Conservation (phyloP, 2,329 filamentous ascomycete species). For the Fusarium sp. region DNA sequence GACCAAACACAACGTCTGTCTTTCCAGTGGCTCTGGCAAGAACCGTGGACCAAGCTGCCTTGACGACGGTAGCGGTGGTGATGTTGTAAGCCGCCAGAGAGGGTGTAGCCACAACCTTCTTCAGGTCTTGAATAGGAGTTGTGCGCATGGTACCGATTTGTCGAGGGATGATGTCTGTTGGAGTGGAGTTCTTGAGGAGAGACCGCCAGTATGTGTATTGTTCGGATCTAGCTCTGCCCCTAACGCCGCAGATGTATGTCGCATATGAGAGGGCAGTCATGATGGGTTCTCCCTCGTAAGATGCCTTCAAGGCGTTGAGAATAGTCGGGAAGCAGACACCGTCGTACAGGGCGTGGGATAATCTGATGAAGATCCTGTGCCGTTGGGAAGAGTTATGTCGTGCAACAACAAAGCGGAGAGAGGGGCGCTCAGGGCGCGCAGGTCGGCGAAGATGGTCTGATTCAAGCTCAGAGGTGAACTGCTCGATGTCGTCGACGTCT, state of each 20-base stretch:
- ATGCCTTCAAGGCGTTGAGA: conserved; percentile 13
- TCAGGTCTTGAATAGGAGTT: conserved; percentile 13
- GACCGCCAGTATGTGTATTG: conserved; percentile 30
- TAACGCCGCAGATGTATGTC: conserved; percentile 11
- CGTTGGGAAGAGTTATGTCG: conserved; percentile 7
- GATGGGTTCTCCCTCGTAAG: conserved; percentile 22
- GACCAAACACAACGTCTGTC: conserved; percentile 43
- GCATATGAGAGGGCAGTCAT: conserved; percentile 4
- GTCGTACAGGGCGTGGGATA: conserved; percentile 39
- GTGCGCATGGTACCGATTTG: background rate
- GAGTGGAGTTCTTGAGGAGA: conserved; percentile 15
- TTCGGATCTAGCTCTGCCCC: background rate
- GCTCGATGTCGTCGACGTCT: conserved; percentile 19
- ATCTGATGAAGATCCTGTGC: conserved; percentile 31
- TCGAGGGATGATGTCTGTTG: conserved; percentile 18
- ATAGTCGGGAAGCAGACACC: conserved; percentile 35
- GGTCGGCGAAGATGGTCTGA: background rate
- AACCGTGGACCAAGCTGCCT: conserved; percentile 60
- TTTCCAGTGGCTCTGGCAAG: conserved; percentile 54
- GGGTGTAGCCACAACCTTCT: conserved; percentile 5
- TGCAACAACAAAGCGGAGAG: conserved; percentile 24
- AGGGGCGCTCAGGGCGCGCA: conserved; percentile 1
- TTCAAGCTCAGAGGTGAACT: conserved; percentile 19
- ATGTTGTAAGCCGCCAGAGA: conserved; percentile 39
- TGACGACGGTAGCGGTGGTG: conserved; percentile 57